phyloP scores from a whole-genome alignment of 192 early-diverging fungal species.

The Coemansia aciculifera region DNA sequence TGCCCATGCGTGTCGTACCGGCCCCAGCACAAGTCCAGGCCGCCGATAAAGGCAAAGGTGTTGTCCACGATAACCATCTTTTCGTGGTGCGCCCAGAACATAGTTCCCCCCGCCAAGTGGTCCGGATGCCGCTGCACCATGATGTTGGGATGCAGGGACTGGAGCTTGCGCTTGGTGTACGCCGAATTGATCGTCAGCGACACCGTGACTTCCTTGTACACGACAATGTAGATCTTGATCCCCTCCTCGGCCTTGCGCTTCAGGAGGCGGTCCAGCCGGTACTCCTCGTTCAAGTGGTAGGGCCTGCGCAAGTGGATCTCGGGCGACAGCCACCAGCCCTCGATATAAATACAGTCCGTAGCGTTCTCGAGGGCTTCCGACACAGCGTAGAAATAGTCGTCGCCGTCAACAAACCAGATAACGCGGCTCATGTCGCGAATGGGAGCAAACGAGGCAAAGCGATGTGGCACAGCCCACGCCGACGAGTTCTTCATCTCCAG shows the following conservation, averaged over 20 bases:
- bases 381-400: slow-evolving; percentile 73
- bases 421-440: slow-evolving; percentile 64
- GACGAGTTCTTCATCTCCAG: slow-evolving; percentile 58
- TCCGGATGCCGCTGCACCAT: slow-evolving; percentile 84
- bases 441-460: slow-evolving; percentile 75
- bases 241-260: slow-evolving; percentile 81
- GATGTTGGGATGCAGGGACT: slow-evolving; percentile 72
- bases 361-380: slow-evolving; percentile 73
- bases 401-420: slow-evolving; percentile 73
- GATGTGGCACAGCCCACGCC: slow-evolving; percentile 66
- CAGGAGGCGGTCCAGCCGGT: slow-evolving; percentile 75
- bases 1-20: slow-evolving; percentile 83
- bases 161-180: slow-evolving; percentile 72
- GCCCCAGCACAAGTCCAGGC: slow-evolving; percentile 84
- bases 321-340: slow-evolving; percentile 89
- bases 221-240: slow-evolving; percentile 77
- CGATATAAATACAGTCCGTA: slow-evolving; percentile 68
- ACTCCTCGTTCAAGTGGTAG: slow-evolving; percentile 70
- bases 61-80: slow-evolving; percentile 82
- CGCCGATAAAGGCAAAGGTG: slow-evolving; percentile 81
- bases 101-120: slow-evolving; percentile 66
- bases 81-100: slow-evolving; percentile 86
- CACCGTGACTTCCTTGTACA: slow-evolving; percentile 81
- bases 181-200: slow-evolving; percentile 71
- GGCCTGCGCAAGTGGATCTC: slow-evolving; percentile 83